Base-by-base conservation (phyloP, 768 basidiomycete genomes). In the Boletus barrowsii region DNA sequence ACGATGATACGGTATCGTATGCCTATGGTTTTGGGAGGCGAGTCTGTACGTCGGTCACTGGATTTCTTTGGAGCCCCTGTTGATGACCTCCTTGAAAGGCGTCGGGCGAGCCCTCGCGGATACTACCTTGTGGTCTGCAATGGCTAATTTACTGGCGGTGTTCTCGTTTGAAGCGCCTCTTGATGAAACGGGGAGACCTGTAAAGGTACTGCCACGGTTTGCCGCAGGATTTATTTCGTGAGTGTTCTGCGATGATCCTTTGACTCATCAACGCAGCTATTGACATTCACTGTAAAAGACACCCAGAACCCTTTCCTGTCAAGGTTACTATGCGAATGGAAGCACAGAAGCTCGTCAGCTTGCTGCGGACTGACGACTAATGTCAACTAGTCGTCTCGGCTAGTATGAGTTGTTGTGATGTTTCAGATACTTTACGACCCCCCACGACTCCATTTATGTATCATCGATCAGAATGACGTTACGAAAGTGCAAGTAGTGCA, bases 101-200 rank as follows among this genome's bases (percentile, higher is more conserved):
- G 50, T 42, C 13, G 55, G 55, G 22, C 40, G 42, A 3, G 26
- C n/a, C 7, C 36, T 56, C 15, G 55, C 46, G 14, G 55, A 56
- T 10, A 4, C 35, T 10, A 54, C 52, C 17, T 0, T 54, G 20
- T 56, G 46, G 52, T 42, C 33, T 30, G 51, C 40, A 13, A 26
- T 55, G 2, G 52, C 7, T 14, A 56, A 39, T 32, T 14, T 55
- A 18, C 55, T 54, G 20, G 33, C 55, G 5, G 36, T 47, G 36
- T 56, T 53, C 32, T 54, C 55, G 17, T 56, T 56, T 35, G 36
- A 37, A 26, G 41, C 55, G 8, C 55, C 55, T 3, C 51, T 56
- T 29, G 51, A 56, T 5, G 51, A 39, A 9, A 17, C 33, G 3
- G 55, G 55, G 9, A 40, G 15, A 3, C 45, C 51, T 7, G 20